These are phyloP conservation scores for Arthromyces matolae DNA, from an alignment of 768 basidiomycete genomes.

Conservation along the genomic window DNA sequence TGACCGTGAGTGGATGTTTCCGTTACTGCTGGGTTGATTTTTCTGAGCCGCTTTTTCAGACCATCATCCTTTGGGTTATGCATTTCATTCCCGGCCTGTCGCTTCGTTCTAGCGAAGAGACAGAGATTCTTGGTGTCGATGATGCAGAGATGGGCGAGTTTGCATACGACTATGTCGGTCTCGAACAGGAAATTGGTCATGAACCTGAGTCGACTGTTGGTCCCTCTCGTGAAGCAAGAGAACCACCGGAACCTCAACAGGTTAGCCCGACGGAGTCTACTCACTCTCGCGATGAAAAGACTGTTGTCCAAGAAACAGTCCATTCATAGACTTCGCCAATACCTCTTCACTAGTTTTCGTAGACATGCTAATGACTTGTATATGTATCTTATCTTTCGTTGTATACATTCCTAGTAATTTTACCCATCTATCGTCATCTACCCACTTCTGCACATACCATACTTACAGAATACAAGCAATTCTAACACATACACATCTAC, in stretches of 20 bases:
- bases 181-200: slow-evolving; percentile 57
- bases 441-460: no score
- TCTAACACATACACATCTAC: no score
- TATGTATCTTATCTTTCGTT: no score
- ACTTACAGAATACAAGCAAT: no score
- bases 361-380: no score
- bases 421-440: no score
- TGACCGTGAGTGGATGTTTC: slow-evolving; percentile 68
- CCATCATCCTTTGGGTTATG: slow-evolving; percentile 84
- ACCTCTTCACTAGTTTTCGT: no score
- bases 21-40: no score
- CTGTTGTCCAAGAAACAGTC: no score
- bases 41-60: slow-evolving; percentile 43
- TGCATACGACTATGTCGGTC: slow-evolving; percentile 81
- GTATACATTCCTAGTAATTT: no score
- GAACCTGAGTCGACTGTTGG: slow-evolving; percentile 18
- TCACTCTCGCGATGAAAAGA: slow-evolving; percentile 7
- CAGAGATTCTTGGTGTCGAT: slow-evolving; percentile 83
- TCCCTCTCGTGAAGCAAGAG: slow-evolving; percentile 22
- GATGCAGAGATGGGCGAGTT: slow-evolving; percentile 89
- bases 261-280: slow-evolving; percentile 7
- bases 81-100: slow-evolving; percentile 79
- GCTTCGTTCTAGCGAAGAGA: slow-evolving; percentile 62
- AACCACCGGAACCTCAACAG: slow-evolving; percentile 20
- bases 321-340: no score